These are phyloP conservation scores for Persicaria maculosa DNA, from an alignment of 148 eudicot species.

Conservation along the genomic window DNA sequence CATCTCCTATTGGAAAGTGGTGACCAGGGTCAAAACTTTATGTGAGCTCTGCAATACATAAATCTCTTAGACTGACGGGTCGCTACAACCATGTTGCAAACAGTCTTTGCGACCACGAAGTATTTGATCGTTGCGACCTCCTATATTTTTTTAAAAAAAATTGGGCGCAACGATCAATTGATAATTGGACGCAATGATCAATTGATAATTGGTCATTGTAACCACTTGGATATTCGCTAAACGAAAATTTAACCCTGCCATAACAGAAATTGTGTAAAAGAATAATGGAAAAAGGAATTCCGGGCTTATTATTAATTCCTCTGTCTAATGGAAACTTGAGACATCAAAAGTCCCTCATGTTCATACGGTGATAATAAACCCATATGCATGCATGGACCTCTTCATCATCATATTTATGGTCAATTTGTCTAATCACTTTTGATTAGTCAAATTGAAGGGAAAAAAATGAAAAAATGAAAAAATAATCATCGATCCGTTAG, in stretches of 20 bases:
- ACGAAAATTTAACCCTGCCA: too few species aligned
- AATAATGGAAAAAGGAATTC: background rate
- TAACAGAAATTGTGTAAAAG: too few species aligned
- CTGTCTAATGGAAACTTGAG: background rate
- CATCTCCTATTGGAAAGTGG: slow-evolving; percentile 10
- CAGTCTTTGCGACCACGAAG: too few species aligned
- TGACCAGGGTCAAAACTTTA: slow-evolving; percentile 8
- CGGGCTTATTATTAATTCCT: background rate
- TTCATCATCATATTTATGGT: background rate
- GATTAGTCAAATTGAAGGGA: background rate
- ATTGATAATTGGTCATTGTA: too few species aligned
- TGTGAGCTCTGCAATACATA: slow-evolving; percentile 14
- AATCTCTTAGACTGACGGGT: too few species aligned
- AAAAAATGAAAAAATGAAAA: background rate
- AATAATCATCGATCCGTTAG: background rate
- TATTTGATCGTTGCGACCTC: too few species aligned
- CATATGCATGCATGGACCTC: background rate
- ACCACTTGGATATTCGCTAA: too few species aligned
- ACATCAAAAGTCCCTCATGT: background rate
- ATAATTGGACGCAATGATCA: too few species aligned
- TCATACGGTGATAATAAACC: background rate
- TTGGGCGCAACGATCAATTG: too few species aligned
- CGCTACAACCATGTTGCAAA: too few species aligned
- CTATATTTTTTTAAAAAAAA: too few species aligned
- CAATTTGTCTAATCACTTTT: background rate